Evolutionary conservation across 306 rosid species (phyloP), one percentile per base, ranked within the genome.

Genomic region (Oemleria cerasiformis): DNA sequence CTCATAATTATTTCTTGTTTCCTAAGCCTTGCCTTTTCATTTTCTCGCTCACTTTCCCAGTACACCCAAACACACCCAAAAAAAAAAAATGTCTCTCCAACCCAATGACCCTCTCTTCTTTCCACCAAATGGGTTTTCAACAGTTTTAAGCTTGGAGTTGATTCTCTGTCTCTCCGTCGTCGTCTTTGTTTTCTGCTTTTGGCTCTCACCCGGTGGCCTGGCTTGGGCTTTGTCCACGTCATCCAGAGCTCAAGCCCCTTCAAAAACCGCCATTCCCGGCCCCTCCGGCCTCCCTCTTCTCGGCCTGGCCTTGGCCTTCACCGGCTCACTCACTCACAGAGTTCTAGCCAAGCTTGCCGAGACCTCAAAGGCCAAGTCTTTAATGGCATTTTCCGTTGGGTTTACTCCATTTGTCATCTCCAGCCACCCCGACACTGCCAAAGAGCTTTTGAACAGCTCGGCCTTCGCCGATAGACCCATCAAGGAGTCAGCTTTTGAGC

Each of bases 401-500:
- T 45, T 83, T 7, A 91, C 97, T 17, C 92, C 89, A 47, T 86
- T 91, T 12, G 66, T 88, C 20, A 79, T 91, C 21, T 78, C 96
- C 0, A 83, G 89, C 45, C 84, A 82, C 8, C 97, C 97, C 14
- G 80, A 68, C 8, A 80, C 92, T 0, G 97, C 97, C 0, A 88
- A 87, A 19, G 97, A 91, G 70, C 86, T 91, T 53, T 80, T 91
- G 0, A 76, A 70, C 5, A 88, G 86, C 85, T 30, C 92, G 0
- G 83, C 73, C 56, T 88, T 91, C 5, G 96, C 88, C 2, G 91
- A 91, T 49, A 78, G 97, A 0, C 97, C 97, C 0, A 84, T 91
- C 5, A 91, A 88, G 47, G 92, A 91, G 53, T 88, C 96, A 0
- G 97, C 96, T 7, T 86, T 87, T 0, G 91, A 87, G 82, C 97